Base-by-base conservation (phyloP, 495 filamentous ascomycete species). In the Neurospora sp. region DNA sequence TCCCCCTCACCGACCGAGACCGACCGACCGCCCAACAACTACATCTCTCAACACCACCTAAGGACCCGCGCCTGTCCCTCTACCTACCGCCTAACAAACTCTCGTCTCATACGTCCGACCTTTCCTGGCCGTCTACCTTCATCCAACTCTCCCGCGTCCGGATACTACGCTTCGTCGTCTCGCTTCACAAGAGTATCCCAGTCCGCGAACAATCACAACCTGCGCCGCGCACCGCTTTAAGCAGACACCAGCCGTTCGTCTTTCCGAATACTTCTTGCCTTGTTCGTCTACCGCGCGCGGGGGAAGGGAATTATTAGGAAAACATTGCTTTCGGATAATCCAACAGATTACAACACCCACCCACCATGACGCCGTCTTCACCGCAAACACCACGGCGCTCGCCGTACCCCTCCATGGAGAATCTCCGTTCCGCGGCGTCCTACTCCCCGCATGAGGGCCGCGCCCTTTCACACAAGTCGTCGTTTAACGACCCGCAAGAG, bases 301-400 rank as follows among this genome's bases (percentile, higher is more conserved):
- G 22, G 53, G 6, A 8, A 61, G 48, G 2, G 48, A 61, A 31
- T 8, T 5, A 14, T 3, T 14, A 31, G 10, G 53, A 12, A 61
- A 61, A 16, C 53, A 61, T 8, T 31, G 53, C 53, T 61, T 12
- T 31, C 12, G 1, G 2, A 61, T 14, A 31, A 20, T 31, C 41
- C 18, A 68, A 22, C 41, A 71, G n/a, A 71, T 5, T 6, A 22
- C 39, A n/a, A 31, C 18, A 40, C 48, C 37, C 12, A n/a, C 37
- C 68, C 66, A 35, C 31, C 69, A 77, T 27, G 46, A 79, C 78
- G 80, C 74, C 77, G 37, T 40, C 74, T 66, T 88, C 91, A 76
- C 91, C 92, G 73, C 85, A 86, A 74, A 90, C 89, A 18, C 88
- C 90, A 42, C 87, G 84, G 69, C 88, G 89, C 79, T 91, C 89